Evolutionary conservation across 2,329 filamentous ascomycete genomes (phyloP), one percentile per base, ranked within the genome.

Genomic region (Ilyonectria mors-panacis): DNA sequence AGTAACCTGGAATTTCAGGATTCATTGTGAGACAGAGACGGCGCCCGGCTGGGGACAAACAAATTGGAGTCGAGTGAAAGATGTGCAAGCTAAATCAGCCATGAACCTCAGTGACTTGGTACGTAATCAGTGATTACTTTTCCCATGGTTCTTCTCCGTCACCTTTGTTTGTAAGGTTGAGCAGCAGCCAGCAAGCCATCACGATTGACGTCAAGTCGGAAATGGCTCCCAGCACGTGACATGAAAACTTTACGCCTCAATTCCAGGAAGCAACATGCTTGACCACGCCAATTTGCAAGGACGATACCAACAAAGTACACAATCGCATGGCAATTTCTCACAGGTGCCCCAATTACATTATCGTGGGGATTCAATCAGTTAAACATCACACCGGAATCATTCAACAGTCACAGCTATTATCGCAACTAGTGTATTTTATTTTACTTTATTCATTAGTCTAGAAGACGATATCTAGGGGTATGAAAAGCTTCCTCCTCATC

Each of bases 1-100:
- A 89, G 68, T 85, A 87, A 1, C 88, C 87, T 0, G 87, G 87
- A 50, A 89, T 85, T 15, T 81, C 75, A 17, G 67, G 66, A 44
- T 77, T 73, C 80, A 81, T 81, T n/a, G 59, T 75, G n/a, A 19
- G 7, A 35, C 47, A 37, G 4, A n/a, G 4, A 13, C n/a, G 13
- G 4, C 19, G n/a, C 10, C 21, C n/a, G 21, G 3, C 50, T n/a
- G 3, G 28, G 48, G 6, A 39, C 26, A 9, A 13, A 35, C 6
- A 39, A 30, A 23, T 12, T 12, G 13, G 15, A 37, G n/a, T 7
- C 9, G 10, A 58, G 19, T 9, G 12, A 37, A 19, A 7, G 15
- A 47, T 33, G n/a, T 45, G 15, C 6, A 50, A 26, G 45, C 45
- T 50, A 30, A 15, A 23, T 35, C n/a, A 39, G 44, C 26, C 44